These are phyloP conservation scores for Escovopsis sp. DNA, from an alignment of 2,329 filamentous ascomycete genomes.

Conservation along the genomic window DNA sequence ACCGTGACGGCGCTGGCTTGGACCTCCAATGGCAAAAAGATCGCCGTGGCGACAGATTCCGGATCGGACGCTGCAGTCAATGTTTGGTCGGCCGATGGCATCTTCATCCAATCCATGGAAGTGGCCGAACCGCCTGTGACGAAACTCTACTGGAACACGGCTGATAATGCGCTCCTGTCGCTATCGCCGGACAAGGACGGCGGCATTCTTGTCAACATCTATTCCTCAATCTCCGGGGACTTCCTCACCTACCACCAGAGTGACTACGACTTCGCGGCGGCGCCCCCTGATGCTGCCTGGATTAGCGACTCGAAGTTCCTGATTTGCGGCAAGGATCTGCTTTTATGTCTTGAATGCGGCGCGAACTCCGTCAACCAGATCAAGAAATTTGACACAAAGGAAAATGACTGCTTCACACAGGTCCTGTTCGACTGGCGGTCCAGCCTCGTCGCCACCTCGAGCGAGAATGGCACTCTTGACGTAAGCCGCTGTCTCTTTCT, in stretches of 20 bases:
- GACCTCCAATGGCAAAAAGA: constrained; percentile 38
- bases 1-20: constrained; percentile 45
- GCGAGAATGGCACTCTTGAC: constrained; percentile 43
- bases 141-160: constrained; percentile 45
- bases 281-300: constrained; percentile 44
- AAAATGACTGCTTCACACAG: constrained; percentile 37
- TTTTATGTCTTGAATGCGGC: constrained; percentile 32
- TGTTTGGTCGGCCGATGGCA: constrained; percentile 40
- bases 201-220: constrained; percentile 40
- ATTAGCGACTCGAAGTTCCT: constrained; percentile 42
- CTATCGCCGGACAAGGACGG: constrained; percentile 37
- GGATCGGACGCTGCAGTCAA: constrained; percentile 36
- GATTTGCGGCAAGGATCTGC: constrained; percentile 39
- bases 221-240: constrained; percentile 27
- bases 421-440: constrained; percentile 41
- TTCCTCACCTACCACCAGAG: constrained; percentile 32
- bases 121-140: constrained; percentile 45
- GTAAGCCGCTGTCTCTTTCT: constrained; percentile 24
- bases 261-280: constrained; percentile 33
- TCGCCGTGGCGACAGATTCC: constrained; percentile 43
- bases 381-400: constrained; percentile 35
- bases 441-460: constrained; percentile 40
- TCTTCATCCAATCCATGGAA: constrained; percentile 36
- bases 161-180: constrained; percentile 37
- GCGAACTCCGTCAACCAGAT: constrained; percentile 29